Evolutionary conservation across 352 stramenopile species (phyloP).

Genomic region (Pseudoperonospora humuli): DNA sequence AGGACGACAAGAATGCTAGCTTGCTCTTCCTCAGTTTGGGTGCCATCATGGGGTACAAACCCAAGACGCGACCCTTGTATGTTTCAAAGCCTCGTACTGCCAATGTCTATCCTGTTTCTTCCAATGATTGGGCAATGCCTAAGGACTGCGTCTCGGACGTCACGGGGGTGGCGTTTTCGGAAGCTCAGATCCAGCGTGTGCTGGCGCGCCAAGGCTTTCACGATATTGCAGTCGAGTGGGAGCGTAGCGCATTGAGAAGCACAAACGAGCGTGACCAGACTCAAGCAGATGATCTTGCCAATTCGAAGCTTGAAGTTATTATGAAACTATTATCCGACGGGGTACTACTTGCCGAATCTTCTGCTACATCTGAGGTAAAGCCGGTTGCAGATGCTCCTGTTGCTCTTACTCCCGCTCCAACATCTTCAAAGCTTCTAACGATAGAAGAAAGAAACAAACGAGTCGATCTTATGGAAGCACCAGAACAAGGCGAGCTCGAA

Average conservation of each 20-base stretch:
- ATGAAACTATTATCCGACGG: conserved; percentile 13
- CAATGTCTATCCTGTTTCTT: conserved; percentile 28
- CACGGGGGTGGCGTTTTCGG: conserved; percentile 19
- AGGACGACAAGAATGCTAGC: conserved; percentile 8
- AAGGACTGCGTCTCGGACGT: conserved; percentile 38
- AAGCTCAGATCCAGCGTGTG: conserved; percentile 14
- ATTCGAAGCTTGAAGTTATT: conserved; percentile 11
- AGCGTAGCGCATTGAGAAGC: conserved; percentile 7
- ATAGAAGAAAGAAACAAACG: conserved; percentile 7
- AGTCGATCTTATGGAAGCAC: conserved; percentile 14
- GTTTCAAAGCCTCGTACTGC: conserved; percentile 25
- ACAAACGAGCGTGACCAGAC: conserved; percentile 16
- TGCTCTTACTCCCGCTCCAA: conserved; percentile 1
- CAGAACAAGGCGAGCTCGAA: conserved; percentile 16
- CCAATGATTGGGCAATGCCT: conserved; percentile 22
- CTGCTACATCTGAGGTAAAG: background rate
- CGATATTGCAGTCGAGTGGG: conserved; percentile 22
- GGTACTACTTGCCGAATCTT: conserved; percentile 10
- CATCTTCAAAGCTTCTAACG: background rate
- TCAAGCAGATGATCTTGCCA: conserved; percentile 11
- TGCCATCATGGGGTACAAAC: conserved; percentile 31
- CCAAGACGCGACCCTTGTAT: conserved; percentile 22
- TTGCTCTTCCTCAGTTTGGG: conserved; percentile 42
- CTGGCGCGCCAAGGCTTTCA: background rate
- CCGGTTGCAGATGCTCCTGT: background rate